phyloP scores from a whole-genome alignment of 1,139 yeast genomes.

The Pichia sp. region DNA sequence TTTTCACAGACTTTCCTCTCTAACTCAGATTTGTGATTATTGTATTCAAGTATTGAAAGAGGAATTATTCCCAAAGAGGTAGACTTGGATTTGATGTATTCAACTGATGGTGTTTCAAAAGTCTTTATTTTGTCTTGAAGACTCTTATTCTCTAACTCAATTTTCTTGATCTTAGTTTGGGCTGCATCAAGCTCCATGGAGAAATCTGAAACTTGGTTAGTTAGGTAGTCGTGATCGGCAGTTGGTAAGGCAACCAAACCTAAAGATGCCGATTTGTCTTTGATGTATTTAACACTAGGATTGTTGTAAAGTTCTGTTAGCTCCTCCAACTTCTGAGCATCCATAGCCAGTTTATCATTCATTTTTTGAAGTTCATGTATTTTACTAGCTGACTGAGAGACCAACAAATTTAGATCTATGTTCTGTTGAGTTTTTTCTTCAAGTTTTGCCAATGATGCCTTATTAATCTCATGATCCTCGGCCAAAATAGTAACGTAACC shows the following conservation, averaged over 20 bases:
- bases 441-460: not conserved
- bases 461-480: slow-evolving; percentile 13
- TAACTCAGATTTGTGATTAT: slow-evolving; percentile 15
- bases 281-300: slow-evolving; percentile 27
- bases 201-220: not conserved
- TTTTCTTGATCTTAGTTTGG: not conserved
- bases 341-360: too few relatives aligned
- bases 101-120: slow-evolving; percentile 22
- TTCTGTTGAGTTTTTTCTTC: slow-evolving; percentile 5
- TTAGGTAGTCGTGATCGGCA: slow-evolving; percentile 19
- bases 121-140: slow-evolving; percentile 3
- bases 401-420: too few relatives aligned
- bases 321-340: too few relatives aligned
- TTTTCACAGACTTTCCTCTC: not conserved
- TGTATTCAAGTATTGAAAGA: slow-evolving; percentile 24
- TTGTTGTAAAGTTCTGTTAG: too few relatives aligned
- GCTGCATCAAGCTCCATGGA: not conserved
- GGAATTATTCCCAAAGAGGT: slow-evolving; percentile 15
- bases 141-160: slow-evolving; percentile 5
- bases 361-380: too few relatives aligned
- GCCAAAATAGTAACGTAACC: slow-evolving; percentile 21
- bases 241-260: slow-evolving; percentile 21
- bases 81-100: slow-evolving; percentile 26
- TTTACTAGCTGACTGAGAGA: too few relatives aligned
- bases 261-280: slow-evolving; percentile 21